These are phyloP conservation scores for Pythium myriotylum DNA, from an alignment of 352 stramenopile genomes.

Conservation along the genomic window DNA sequence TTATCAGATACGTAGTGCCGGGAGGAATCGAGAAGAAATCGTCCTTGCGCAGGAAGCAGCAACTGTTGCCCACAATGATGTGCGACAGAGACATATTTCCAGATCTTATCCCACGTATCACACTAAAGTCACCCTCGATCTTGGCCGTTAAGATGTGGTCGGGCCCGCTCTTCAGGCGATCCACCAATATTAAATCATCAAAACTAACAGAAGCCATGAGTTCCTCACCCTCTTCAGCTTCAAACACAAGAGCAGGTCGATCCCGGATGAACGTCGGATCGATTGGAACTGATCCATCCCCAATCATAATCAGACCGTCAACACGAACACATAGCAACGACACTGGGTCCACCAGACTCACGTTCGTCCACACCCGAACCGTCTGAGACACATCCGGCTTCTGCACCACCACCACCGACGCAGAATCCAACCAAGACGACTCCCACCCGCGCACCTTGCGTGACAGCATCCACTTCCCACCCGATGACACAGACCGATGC, in stretches of 20 bases:
- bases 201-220: not conserved
- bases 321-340: constrained; percentile 31
- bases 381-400: constrained; percentile 29
- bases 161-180: not conserved
- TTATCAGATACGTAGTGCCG: not conserved
- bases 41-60: not conserved
- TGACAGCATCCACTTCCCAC: constrained; percentile 5
- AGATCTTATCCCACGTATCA: not conserved
- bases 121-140: not conserved
- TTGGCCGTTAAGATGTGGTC: too few species aligned
- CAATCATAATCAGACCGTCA: not conserved
- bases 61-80: not conserved
- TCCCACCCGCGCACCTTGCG: constrained; percentile 15
- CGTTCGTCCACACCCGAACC: constrained; percentile 34
- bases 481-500: constrained; percentile 2
- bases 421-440: constrained; percentile 26
- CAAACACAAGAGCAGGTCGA: not conserved
- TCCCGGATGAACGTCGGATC: not conserved
- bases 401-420: constrained; percentile 33
- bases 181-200: not conserved
- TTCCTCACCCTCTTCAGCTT: constrained; percentile 3
- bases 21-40: not conserved
- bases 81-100: not conserved
- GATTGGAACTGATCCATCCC: not conserved
- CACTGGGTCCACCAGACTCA: constrained; percentile 35